A percentile compares a stretch with the other conserved stretches of the same genome.
Conservation (phyloP, 371 early-diverging fungal genomes). For the Rhizomucor pusillus region DNA sequence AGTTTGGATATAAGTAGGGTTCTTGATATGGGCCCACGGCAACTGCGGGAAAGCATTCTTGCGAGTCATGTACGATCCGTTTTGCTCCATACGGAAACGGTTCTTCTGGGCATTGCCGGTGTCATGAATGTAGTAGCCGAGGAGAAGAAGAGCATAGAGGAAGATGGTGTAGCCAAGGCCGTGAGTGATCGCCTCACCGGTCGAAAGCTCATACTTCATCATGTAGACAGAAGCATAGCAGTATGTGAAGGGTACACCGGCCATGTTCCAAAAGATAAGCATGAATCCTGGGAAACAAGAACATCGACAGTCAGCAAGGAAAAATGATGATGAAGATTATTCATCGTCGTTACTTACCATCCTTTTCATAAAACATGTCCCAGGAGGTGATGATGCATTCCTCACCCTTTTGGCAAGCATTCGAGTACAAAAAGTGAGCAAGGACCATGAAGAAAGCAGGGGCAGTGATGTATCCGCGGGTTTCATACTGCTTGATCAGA, state of each 20-base stretch:
- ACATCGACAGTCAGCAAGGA: background rate
- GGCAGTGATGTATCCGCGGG: constrained; percentile 58
- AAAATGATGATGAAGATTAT: background rate
- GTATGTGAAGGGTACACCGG: constrained; percentile 64
- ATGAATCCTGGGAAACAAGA: constrained; percentile 41
- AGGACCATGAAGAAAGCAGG: constrained; percentile 71
- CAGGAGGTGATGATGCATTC: constrained; percentile 76
- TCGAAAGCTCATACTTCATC: constrained; percentile 43
- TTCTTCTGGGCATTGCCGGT: constrained; percentile 88
- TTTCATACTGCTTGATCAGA: constrained; percentile 70
- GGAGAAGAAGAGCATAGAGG: constrained; percentile 34
- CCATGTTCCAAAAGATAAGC: constrained; percentile 62
- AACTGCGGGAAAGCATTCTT: constrained; percentile 59
- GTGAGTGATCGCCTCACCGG: constrained; percentile 37
- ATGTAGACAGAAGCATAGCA: constrained; percentile 55
- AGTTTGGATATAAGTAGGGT: constrained; percentile 76
- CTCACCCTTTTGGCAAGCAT: constrained; percentile 77
- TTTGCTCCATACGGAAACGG: constrained; percentile 77
- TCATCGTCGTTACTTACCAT: constrained; percentile 48
- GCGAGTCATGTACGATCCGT: constrained; percentile 55
- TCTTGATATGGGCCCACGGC: constrained; percentile 63
- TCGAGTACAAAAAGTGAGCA: constrained; percentile 70
- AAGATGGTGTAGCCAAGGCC: constrained; percentile 34
- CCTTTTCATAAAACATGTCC: constrained; percentile 64
- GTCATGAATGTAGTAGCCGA: constrained; percentile 53